Evolutionary conservation across 192 early-diverging fungal species (phyloP).

Genomic region (Tieghemiomyces parasiticus): DNA sequence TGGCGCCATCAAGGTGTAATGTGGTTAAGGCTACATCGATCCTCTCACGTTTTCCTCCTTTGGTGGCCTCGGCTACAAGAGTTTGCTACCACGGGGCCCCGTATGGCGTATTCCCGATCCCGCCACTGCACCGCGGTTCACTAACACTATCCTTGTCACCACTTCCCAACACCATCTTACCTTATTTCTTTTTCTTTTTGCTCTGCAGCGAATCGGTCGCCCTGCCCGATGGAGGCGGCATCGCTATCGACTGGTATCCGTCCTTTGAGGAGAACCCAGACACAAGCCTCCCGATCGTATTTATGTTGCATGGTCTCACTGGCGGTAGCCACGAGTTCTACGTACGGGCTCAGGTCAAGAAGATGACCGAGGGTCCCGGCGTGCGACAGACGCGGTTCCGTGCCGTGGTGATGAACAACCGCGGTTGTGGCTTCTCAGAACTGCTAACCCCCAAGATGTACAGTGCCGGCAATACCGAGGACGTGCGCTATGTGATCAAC

Average conservation of each 20-base stretch:
- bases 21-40: no score
- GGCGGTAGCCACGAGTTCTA: conserved; percentile 88
- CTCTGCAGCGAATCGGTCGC: conserved; percentile 37
- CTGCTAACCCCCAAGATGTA: conserved; percentile 68
- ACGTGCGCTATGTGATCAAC: conserved; percentile 43
- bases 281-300: conserved; percentile 53
- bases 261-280: conserved; percentile 31
- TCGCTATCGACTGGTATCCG: conserved; percentile 81
- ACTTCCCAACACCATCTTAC: no score
- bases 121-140: no score
- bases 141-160: no score
- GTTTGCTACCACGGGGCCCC: no score
- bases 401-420: conserved; percentile 74
- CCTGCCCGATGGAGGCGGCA: conserved; percentile 70
- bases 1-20: conserved; percentile 12
- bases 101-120: no score
- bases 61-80: no score
- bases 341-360: conserved; percentile 53
- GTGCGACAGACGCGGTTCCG: conserved; percentile 47
- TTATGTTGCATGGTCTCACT: conserved; percentile 81
- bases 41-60: no score
- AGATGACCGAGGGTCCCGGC: conserved; percentile 32
- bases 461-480: conserved; percentile 67
- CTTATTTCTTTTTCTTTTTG: no score
- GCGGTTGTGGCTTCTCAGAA: conserved; percentile 75